Base-by-base conservation (phyloP, 2,329 filamentous ascomycete species). In the Rutstroemia sp. region DNA sequence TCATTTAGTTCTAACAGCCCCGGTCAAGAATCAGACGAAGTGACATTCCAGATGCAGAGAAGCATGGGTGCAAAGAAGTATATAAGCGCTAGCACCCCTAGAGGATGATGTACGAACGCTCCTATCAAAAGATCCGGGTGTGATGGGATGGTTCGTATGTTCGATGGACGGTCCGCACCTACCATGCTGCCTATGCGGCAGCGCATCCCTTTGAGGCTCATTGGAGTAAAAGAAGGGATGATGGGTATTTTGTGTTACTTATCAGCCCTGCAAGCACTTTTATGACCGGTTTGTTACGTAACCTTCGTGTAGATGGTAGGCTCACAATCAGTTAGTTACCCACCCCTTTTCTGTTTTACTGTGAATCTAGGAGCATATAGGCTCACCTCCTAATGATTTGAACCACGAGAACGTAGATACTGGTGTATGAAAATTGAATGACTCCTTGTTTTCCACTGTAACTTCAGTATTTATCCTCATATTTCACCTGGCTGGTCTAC, bases 31-130 rank as follows among this genome's bases (percentile, higher is more conserved):
- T 60, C 47, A 41, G 25, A 16, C 0, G 51, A 55, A 1, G 51
- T 61, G 3, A 54, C 57, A 12, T 9, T 10, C 7, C 52, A 51
- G 19, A 61, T 58, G 56, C 58, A 61, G 21, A 7, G 2, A n/a
- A 45, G 21, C 4, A 50, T 61, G 56, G 47, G 53, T 16, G 4
- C 8, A 17, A n/a, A 16, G 48, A 48, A 3, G 2, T 50, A 4
- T 21, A 17, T 9, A 46, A 53, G 21, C 51, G 57, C 19, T 7
- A 14, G 9, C 58, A 60, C 25, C 57, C 42, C 10, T 23, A 7
- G 6, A 48, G 45, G 4, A 48, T 56, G 25, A 23, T 61, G 1
- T 61, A 58, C 23, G 58, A 60, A 46, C 58, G 58, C 37, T 61
- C 37, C 19, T 60, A 59, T 12, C 58, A 61, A 16, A 58, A 57